A percentile compares a stretch with the other conserved stretches of the same genome.
Conservation (phyloP, 2,329 filamentous ascomycete species). For the Lasiodiplodia theobromae region DNA sequence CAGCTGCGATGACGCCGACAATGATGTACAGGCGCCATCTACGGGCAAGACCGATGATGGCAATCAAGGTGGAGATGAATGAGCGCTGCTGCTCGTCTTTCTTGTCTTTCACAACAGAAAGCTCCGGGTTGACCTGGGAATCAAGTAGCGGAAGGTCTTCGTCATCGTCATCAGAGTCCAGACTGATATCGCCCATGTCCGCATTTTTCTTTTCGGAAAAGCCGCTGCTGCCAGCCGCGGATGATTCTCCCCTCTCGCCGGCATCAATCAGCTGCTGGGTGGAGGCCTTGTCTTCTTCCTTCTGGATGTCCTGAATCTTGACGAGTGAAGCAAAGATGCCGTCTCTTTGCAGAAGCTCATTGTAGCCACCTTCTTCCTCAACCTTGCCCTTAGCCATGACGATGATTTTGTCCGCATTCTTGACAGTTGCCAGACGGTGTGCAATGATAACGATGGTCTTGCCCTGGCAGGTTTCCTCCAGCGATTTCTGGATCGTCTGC, state of each 20-base stretch:
- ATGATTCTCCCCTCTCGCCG: conserved; percentile 12
- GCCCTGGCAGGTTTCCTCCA: conserved; percentile 61
- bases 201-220: conserved; percentile 3
- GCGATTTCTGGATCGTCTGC: conserved; percentile 70
- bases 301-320: conserved; percentile 21
- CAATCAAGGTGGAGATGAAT: conserved; percentile 10
- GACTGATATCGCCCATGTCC: conserved; percentile 7
- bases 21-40: conserved; percentile 7
- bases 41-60: conserved; percentile 2
- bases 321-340: conserved; percentile 50
- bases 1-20: conserved; percentile 14
- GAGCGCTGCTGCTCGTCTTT: conserved; percentile 16
- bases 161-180: conserved; percentile 7
- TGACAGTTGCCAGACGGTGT: conserved; percentile 49
- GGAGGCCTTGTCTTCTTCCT: conserved; percentile 3
- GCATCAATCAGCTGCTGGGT: not conserved
- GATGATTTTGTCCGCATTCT: conserved; percentile 50
- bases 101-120: not conserved
- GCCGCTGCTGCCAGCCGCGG: not conserved
- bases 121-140: not conserved
- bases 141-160: conserved; percentile 22
- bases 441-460: conserved; percentile 53
- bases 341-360: conserved; percentile 46
- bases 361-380: conserved; percentile 49
- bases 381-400: conserved; percentile 49